Percentiles rank a stretch among this genome's conserved stretches.
Conservation (phyloP, 1,284 basidiomycete species). For the Pseudozyma tsukubaensis region DNA sequence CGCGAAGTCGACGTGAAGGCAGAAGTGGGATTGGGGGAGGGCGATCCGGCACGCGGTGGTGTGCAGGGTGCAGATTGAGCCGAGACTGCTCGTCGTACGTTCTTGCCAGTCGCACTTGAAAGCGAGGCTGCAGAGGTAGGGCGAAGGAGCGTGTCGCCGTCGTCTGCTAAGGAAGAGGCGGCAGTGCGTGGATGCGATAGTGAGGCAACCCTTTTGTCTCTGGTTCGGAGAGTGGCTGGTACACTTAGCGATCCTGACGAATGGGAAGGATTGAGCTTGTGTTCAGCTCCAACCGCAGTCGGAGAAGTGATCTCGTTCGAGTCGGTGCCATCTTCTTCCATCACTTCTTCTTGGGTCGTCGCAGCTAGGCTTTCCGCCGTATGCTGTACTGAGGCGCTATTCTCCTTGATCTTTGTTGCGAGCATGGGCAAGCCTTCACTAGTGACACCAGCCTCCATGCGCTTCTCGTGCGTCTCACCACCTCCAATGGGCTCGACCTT, state of each 20-base stretch:
- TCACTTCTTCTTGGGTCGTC: conserved; percentile 27
- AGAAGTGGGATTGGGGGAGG: background rate
- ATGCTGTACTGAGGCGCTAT: conserved; percentile 17
- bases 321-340: conserved; percentile 7
- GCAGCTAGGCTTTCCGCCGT: conserved; percentile 28
- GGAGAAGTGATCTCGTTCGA: background rate
- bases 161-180: background rate
- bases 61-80: conserved; percentile 47
- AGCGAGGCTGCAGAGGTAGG: conserved; percentile 27
- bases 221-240: conserved; percentile 19
- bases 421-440: conserved; percentile 46
- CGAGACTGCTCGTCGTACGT: conserved; percentile 15
- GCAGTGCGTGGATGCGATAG: conserved; percentile 31
- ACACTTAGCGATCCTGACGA: conserved; percentile 24
- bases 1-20: background rate
- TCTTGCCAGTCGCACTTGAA: conserved; percentile 4
- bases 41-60: conserved; percentile 41
- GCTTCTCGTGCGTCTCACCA: conserved; percentile 38
- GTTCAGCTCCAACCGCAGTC: too few species aligned
- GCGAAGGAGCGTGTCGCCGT: conserved; percentile 3
- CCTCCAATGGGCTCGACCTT: conserved; percentile 52
- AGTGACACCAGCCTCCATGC: conserved; percentile 40
- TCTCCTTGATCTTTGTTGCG: conserved; percentile 27
- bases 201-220: conserved; percentile 46
- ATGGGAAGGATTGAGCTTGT: background rate